Evolutionary conservation across 495 filamentous ascomycete genomes (phyloP), one percentile per base, ranked within the genome.

Genomic region (Rhypophila decipiens): DNA sequence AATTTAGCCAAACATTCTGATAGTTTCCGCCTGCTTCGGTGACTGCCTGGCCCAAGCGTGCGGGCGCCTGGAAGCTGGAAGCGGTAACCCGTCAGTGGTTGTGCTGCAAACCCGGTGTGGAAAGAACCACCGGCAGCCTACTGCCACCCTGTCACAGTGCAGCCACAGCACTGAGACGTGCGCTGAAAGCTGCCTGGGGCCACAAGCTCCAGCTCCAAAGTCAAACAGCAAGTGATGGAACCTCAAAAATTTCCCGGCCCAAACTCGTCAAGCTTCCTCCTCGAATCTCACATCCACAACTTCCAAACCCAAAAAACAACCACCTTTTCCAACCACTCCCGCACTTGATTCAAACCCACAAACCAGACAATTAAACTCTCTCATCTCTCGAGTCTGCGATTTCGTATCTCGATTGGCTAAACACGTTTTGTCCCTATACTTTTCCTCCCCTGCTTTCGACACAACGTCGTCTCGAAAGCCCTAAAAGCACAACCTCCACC

Each of bases 1-100:
- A 35, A 33, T 34, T 40, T 15, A 27, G 37, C 20, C 9, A 29
- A 8, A 29, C 20, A 35, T 57, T 54, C 53, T 45, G 37, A 38
- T 38, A 36, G 55, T 31, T 68, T 68, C 65, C 57, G 46, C 45
- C 47, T 22, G 56, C 44, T 66, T 64, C 63, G 51, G 27, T 31
- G 13, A 7, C 27, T 7, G 27, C 7, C 7, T 13, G 7, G 7
- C 27, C 7, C 24, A 3, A 17, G 34, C 23, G 43, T 49, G 47
- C 42, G 47, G 46, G 42, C 35, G 36, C 10, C 24, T 44, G 53
- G 31, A 35, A 31, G 21, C 42, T n/a, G 24, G 7, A 20, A 19
- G 15, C n/a, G n/a, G n/a, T n/a, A n/a, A n/a, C n/a, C n/a, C n/a
- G n/a, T n/a, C n/a, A n/a, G n/a, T n/a, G n/a, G n/a, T n/a, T n/a